Base-by-base conservation (phyloP, 2,329 filamentous ascomycete species). In the Pseudocercospora pini-densiflorae region DNA sequence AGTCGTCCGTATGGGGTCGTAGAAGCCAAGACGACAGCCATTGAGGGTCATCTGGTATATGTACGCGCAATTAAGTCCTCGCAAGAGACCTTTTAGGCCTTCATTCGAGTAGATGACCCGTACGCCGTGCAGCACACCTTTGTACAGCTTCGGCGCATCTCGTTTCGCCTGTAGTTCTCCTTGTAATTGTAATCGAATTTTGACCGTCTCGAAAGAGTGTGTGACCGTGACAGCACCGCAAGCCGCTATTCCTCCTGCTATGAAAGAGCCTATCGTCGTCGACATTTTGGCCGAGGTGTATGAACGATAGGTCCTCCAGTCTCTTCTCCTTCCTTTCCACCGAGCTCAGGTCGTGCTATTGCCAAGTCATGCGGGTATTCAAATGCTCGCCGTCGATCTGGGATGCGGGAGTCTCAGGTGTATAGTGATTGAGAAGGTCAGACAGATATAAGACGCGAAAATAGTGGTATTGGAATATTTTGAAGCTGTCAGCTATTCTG, bases 151-250 rank as follows among this genome's bases (percentile, higher is more conserved):
- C 71, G 91, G 91, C 65, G 94, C 92, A 77, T 93, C 89, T 73
- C 89, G 89, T 78, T 94, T 97, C 65, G 90, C 85, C 77, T 97
- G 93, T 63, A 99, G 87, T 81, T 99, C 95, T 80, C 95, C 95
- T 81, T 99, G 95, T 63, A 99, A 81, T 83, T 99, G 95, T 87
- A 99, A 89, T 76, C 93, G 92, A 78, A 98, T 98, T 87, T 99
- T 99, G 79, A 99, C 93, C 12, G 94, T 98, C 82, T 99, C 95
- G 83, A 98, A 98, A 64, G 94, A 94, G 81, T 99, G 95, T 59
- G 95, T 98, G 71, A 96, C 94, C 47, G 94, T 98, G 65, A 99
- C 95, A 71, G 95, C 95, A 77, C 95, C 95, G 82, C 94, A 98
- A 71, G 95, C 95, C 77, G 95, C 95, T 77, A 99, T 92, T 78